Conservation (phyloP, 2,329 filamentous ascomycete species). For the Trichophyton mentagrophytes region DNA sequence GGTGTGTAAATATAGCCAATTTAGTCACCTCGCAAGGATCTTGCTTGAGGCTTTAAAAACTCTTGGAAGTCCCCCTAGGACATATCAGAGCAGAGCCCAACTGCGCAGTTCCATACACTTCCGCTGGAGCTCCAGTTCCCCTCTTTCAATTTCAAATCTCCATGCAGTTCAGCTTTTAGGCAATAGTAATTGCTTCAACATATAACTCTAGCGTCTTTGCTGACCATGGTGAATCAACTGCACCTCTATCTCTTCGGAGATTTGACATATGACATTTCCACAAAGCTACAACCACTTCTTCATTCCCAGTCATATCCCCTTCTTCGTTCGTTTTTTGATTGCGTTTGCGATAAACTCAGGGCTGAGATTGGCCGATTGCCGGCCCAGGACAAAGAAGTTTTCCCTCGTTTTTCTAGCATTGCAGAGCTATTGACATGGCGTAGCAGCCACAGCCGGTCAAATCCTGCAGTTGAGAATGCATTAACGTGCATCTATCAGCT, state of each 20-base stretch:
- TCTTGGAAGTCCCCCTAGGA: background rate
- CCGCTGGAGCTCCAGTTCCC: background rate
- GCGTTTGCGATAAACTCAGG: background rate
- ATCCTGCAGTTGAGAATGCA: background rate
- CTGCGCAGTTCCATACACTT: background rate
- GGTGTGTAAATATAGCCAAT: background rate
- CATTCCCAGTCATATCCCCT: background rate
- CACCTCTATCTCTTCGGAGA: constrained; percentile 15
- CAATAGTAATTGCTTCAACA: background rate
- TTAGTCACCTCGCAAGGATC: background rate
- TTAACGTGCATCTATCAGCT: background rate
- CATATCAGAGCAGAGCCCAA: background rate
- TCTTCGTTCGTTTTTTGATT: background rate
- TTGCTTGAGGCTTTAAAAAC: background rate
- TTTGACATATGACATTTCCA: constrained; percentile 12
- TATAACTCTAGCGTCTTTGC: background rate
- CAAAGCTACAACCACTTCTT: constrained; percentile 1
- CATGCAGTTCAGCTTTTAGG: background rate
- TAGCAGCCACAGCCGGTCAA: background rate
- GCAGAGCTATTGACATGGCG: constrained; percentile 5
- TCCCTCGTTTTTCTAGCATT: constrained; percentile 1
- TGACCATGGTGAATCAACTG: constrained; percentile 11
- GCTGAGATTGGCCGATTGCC: background rate
- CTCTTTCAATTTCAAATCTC: background rate
- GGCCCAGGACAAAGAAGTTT: background rate